Conservation (phyloP, 164 flowering plant species). For the Nymphaea colorata region DNA sequence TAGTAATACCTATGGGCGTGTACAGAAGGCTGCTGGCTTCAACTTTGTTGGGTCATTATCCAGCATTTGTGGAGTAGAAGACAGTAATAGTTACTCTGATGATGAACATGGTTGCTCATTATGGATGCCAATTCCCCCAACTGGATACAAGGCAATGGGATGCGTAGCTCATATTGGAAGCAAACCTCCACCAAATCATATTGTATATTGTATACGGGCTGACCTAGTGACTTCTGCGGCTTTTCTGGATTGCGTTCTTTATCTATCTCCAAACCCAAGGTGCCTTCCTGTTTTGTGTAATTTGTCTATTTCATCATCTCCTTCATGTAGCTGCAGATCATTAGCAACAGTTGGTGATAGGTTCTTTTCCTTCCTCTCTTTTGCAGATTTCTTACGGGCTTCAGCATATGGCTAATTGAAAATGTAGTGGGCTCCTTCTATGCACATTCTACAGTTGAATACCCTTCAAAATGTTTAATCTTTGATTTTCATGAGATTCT, state of each 20-base stretch:
- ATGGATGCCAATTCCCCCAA: constrained; percentile 90
- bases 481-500: constrained; percentile 62
- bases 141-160: constrained; percentile 73
- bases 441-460: constrained; percentile 53
- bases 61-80: constrained; percentile 30
- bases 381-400: constrained; percentile 35
- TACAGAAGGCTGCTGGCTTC: constrained; percentile 80
- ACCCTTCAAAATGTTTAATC: constrained; percentile 36
- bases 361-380: background rate
- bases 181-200: constrained; percentile 74
- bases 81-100: constrained; percentile 17
- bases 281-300: background rate
- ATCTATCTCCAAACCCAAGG: constrained; percentile 29
- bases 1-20: constrained; percentile 84
- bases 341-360: too few species aligned
- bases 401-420: constrained; percentile 94
- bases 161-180: constrained; percentile 72
- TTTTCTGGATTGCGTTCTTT: constrained; percentile 57
- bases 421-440: constrained; percentile 73
- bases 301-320: too few species aligned
- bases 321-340: too few species aligned
- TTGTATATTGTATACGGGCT: constrained; percentile 81
- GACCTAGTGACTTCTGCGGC: constrained; percentile 71
- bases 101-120: constrained; percentile 53
- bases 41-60: constrained; percentile 59